Percentiles rank a stretch among this genome's conserved stretches.
phyloP scores from a whole-genome alignment of 1,139 yeast genomes.

The Yarrowia galli region DNA sequence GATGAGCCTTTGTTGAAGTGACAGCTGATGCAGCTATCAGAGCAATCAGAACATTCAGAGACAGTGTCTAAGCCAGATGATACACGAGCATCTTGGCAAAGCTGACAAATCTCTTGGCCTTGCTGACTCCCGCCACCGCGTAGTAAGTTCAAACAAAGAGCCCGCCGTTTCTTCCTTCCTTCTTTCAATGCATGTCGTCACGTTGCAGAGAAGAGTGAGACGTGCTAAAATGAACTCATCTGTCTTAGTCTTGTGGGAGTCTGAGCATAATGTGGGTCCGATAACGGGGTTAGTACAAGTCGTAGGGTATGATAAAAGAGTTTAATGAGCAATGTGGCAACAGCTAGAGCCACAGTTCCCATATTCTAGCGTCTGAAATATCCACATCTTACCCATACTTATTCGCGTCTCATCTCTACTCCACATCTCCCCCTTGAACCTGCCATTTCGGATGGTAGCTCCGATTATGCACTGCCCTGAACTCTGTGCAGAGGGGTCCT shows the following conservation, averaged over 20 bases:
- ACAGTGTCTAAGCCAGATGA: no score
- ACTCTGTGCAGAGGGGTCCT: conserved; percentile 12
- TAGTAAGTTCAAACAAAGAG: conserved; percentile 5
- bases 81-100: no score
- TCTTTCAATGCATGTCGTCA: conserved; percentile 7
- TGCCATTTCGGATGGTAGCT: conserved; percentile 4
- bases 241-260: background rate
- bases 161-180: no score
- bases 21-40: no score
- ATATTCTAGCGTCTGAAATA: no score
- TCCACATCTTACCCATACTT: no score
- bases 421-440: background rate
- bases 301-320: background rate
- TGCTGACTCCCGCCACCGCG: background rate
- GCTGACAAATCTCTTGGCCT: no score
- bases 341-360: no score
- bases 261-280: background rate
- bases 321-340: no score
- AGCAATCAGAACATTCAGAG: no score
- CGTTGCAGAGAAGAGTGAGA: conserved; percentile 8
- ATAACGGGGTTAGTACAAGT: no score
- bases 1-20: no score
- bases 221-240: conserved; percentile 20
- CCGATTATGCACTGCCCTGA: conserved; percentile 37
- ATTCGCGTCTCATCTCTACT: background rate